Evolutionary conservation across 306 rosid species (phyloP).

Genomic region (Cercis canadensis): DNA sequence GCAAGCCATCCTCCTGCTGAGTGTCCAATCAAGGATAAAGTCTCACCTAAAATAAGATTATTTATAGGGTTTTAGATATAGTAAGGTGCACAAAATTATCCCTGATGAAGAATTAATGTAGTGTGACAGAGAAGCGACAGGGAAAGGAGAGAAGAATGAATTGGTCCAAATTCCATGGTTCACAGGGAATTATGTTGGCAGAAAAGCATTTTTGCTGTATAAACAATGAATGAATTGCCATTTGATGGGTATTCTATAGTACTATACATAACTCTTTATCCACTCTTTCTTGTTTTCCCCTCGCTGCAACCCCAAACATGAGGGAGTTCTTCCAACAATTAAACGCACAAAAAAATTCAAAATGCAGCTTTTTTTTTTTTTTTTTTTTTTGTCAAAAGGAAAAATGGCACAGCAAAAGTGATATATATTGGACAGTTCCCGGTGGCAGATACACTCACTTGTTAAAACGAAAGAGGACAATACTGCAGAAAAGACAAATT

Average conservation of each 20-base stretch:
- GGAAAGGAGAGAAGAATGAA: conserved; percentile 2
- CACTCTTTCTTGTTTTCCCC: too few relatives aligned
- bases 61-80: conserved; percentile 23
- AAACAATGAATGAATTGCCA: not conserved
- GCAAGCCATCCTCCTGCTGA: conserved; percentile 99
- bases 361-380: too few relatives aligned
- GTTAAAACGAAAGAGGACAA: too few relatives aligned
- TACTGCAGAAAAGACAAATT: too few relatives aligned
- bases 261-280: too few relatives aligned
- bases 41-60: conserved; percentile 40
- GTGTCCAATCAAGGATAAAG: conserved; percentile 75
- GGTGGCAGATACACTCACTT: too few relatives aligned
- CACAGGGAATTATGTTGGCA: not conserved
- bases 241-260: too few relatives aligned
- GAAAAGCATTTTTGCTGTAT: not conserved
- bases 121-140: not conserved
- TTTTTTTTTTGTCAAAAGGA: too few relatives aligned
- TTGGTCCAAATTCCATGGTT: not conserved
- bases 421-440: too few relatives aligned
- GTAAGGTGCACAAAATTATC: conserved; percentile 1
- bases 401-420: too few relatives aligned
- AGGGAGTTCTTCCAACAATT: too few relatives aligned
- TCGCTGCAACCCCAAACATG: too few relatives aligned
- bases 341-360: not conserved
- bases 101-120: not conserved